Evolutionary conservation across 441 rosid genomes (phyloP).

Genomic region (Adansonia rubrostipa): DNA sequence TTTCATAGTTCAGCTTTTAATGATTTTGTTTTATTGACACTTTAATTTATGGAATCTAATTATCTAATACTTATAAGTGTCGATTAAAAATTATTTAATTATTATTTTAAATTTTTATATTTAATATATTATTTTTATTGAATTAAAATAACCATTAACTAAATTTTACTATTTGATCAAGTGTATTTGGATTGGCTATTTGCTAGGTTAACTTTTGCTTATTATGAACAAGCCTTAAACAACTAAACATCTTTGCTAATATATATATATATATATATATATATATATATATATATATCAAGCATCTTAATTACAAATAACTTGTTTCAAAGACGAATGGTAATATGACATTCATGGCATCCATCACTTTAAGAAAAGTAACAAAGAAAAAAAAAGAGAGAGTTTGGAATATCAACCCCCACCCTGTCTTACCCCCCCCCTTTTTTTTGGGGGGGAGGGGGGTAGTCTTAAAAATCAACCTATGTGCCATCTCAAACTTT

Average conservation of each 20-base stretch:
- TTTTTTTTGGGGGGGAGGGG: no score
- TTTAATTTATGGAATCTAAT: no score
- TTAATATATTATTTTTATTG: no score
- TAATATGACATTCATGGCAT: neutral
- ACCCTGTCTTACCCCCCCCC: neutral
- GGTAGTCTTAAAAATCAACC: constrained; percentile 24
- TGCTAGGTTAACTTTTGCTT: neutral
- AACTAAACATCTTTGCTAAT: neutral
- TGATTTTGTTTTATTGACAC: no score
- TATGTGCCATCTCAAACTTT: constrained; percentile 24
- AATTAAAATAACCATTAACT: no score
- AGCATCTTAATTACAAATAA: neutral
- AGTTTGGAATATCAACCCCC: constrained; percentile 5
- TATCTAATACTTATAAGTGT: no score
- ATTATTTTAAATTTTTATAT: no score
- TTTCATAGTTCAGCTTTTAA: no score
- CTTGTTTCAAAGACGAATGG: neutral
- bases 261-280: no score
- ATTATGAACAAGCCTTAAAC: neutral
- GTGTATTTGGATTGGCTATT: neutral
- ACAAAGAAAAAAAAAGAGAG: neutral
- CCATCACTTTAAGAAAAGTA: neutral
- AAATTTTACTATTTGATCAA: neutral
- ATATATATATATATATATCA: neutral
- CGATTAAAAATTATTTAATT: no score